Evolutionary conservation across 1,284 basidiomycete species (phyloP).

Genomic region (Cryptococcus amylolentus): DNA sequence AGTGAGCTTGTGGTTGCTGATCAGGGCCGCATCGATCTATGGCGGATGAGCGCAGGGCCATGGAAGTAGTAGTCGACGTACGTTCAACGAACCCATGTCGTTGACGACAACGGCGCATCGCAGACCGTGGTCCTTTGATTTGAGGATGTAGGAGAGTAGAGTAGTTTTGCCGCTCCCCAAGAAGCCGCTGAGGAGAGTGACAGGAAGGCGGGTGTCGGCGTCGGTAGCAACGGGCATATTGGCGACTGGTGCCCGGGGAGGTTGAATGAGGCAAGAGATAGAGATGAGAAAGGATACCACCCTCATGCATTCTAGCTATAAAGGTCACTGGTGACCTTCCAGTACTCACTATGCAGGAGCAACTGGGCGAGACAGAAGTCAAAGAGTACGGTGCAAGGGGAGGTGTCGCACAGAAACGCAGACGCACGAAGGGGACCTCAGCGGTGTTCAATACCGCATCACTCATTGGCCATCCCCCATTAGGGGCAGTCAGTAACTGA

Average conservation of each 20-base stretch:
- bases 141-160: slow-evolving; percentile 51
- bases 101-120: slow-evolving; percentile 52
- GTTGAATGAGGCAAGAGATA: too few relatives aligned
- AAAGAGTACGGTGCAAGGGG: too few relatives aligned
- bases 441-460: too few relatives aligned
- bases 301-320: too few relatives aligned
- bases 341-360: too few relatives aligned
- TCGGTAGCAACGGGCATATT: slow-evolving; percentile 19
- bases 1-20: slow-evolving; percentile 49
- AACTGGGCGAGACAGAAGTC: too few relatives aligned
- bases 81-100: slow-evolving; percentile 50
- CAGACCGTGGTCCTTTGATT: slow-evolving; percentile 49
- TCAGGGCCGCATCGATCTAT: slow-evolving; percentile 51
- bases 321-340: too few relatives aligned
- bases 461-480: too few relatives aligned
- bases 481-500: too few relatives aligned
- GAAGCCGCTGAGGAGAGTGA: slow-evolving; percentile 53
- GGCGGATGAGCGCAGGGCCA: neutral
- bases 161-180: slow-evolving; percentile 54
- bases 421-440: too few relatives aligned
- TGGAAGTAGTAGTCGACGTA: slow-evolving; percentile 9
- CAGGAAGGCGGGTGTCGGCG: slow-evolving; percentile 44
- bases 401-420: too few relatives aligned
- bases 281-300: too few relatives aligned
- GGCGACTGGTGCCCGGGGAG: neutral